Evolutionary conservation across 2,329 filamentous ascomycete genomes (phyloP), one percentile per base, ranked within the genome.

Genomic region (Escovopsis sp.): DNA sequence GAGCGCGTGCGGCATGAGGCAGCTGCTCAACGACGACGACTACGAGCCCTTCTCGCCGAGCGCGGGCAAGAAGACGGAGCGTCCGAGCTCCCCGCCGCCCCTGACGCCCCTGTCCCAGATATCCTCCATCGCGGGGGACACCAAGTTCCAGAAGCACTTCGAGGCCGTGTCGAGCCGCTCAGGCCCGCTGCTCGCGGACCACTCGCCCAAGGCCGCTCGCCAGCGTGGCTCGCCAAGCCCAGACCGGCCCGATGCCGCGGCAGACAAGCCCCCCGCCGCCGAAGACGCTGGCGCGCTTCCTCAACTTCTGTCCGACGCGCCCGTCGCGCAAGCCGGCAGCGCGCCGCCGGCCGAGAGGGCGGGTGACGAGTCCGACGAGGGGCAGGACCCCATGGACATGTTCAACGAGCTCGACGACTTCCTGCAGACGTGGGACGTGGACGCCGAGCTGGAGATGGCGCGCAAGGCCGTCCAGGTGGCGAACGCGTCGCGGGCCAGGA

Each of bases 91-190:
- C 7, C 69, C 70, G 6, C 69, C 69, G 2, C 68, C 68, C 7
- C 50, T 57, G 8, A 53, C 50, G 9, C 48, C 55, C 2, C 50
- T 62, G 8, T 49, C 56, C 16, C 54, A 63, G 7, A 49, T 66
- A 6, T 11, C 20, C 4, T 58, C 57, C 2, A 53, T 52, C 2
- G 57, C 54, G 2, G 53, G 57, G 7, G 57, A 60, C 39, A 51
- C 58, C 29, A 62, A 57, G 39, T 74, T 71, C 39, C 56, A 53
- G 14, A 61, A 61, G n/a, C 69, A 73, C 48, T 74, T 74, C 46
- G 58, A 61, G 25, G 60, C 59, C 1, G 57, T 71, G 33, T 63
- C 59, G n/a, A 57, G 53, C 16, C 60, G 60, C 14, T 50, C 53
- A 40, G 56, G 54, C 34, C 48, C 49, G 5, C 20, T 20, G 4